Evolutionary conservation across 2,329 filamentous ascomycete genomes (phyloP).

Genomic region (Sarocladium brachiariae): DNA sequence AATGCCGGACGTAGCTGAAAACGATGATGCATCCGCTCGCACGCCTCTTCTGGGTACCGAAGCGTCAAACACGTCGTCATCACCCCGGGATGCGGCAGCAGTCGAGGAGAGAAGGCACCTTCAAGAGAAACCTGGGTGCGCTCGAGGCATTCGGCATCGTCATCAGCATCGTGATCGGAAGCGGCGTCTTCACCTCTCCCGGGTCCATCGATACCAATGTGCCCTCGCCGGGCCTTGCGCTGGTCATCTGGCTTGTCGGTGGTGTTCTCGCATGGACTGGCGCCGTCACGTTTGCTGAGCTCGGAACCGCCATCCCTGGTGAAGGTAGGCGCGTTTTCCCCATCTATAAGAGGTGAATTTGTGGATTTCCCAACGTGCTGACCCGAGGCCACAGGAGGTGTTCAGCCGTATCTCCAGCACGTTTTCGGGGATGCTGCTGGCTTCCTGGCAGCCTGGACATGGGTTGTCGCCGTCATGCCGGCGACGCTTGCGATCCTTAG

Average conservation of each 20-base stretch:
- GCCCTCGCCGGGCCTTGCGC: constrained; percentile 50
- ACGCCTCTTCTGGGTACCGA: too few species aligned
- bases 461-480: constrained; percentile 58
- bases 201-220: constrained; percentile 57
- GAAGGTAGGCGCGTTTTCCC: constrained; percentile 33
- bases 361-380: too few species aligned
- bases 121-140: constrained; percentile 38
- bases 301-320: constrained; percentile 56
- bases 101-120: constrained; percentile 23
- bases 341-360: neutral
- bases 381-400: constrained; percentile 36
- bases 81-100: too few species aligned
- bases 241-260: constrained; percentile 55
- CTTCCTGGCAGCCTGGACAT: constrained; percentile 60
- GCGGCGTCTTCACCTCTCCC: constrained; percentile 58
- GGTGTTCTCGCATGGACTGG: constrained; percentile 59
- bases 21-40: too few species aligned
- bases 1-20: too few species aligned
- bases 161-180: constrained; percentile 57
- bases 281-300: constrained; percentile 53
- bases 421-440: constrained; percentile 55
- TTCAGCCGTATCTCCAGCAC: constrained; percentile 55
- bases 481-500: constrained; percentile 57
- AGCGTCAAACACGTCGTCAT: too few species aligned
- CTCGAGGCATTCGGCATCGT: constrained; percentile 51